Base-by-base conservation (phyloP, 1,284 basidiomycete species). In the Neolentinus lepideus region DNA sequence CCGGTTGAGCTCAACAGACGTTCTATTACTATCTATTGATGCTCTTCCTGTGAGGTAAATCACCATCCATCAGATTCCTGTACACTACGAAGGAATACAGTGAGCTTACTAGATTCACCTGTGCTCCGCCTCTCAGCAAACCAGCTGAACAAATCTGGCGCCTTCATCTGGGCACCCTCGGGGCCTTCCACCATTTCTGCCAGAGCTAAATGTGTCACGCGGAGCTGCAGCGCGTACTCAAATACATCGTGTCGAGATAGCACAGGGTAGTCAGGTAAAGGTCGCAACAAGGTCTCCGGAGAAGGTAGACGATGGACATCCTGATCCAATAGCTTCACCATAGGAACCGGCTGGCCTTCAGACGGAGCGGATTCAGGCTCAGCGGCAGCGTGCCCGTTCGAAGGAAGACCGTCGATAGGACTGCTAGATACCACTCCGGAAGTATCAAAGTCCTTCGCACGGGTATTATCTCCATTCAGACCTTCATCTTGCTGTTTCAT, bases 131-230 rank as follows among this genome's bases (percentile, higher is more conserved):
- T 75, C 60, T 83, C 81, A 0, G 88, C 82, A 62, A 88, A 90
- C 88, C 91, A 98, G 3, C 81, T 75, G 69, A 98, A 97, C 1
- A 95, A 78, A 47, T 93, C 90, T 29, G 94, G 78, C 81, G 95
- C 94, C 58, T 84, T 87, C 24, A 77, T 75, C 56, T 91, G 87
- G 0, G 94, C 95, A 46, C 84, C 83, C 61, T 96, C 93, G 0
- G 91, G 79, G 0, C 97, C 97, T 46, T 93, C 88, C 21, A 90
- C 80, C 53, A 88, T 81, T 72, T 99, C 96, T 14, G 83, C 78
- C 51, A 98, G 74, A 2, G 88, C 83, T 54, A 92, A 85, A 66
- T 92, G 87, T 1, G 94, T 92, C 79, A 97, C 90, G 43, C 94
- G 79, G 36, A 99, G 71, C 67, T 95, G 89, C 54, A 98, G 73